These are phyloP conservation scores for Podospora anserina DNA, from an alignment of 495 filamentous ascomycete species.

Conservation along the genomic window DNA sequence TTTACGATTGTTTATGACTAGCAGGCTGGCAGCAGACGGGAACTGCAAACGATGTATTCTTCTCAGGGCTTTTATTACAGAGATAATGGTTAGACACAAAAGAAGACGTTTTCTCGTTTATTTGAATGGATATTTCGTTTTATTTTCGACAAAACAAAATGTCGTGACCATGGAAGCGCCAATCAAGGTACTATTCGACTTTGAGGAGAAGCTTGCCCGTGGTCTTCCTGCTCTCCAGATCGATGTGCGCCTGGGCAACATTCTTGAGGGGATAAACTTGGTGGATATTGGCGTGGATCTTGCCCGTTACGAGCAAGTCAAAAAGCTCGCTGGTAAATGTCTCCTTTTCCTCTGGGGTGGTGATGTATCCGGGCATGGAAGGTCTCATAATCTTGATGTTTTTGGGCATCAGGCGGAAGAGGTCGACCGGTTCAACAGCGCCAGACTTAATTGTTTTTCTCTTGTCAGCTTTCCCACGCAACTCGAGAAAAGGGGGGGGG, in stretches of 20 bases:
- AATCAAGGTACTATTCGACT: slow-evolving; percentile 3
- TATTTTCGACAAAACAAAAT: background rate
- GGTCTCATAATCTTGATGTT: slow-evolving; percentile 79
- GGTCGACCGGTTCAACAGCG: slow-evolving; percentile 68
- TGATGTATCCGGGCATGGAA: slow-evolving; percentile 68
- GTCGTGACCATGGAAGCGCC: too few relatives aligned
- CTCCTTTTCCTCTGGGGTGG: slow-evolving; percentile 72
- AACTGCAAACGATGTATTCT: background rate
- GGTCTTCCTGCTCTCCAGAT: slow-evolving; percentile 78
- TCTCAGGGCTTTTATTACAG: slow-evolving; percentile 4
- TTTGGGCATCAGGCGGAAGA: slow-evolving; percentile 67
- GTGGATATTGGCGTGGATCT: slow-evolving; percentile 73
- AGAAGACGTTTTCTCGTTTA: background rate
- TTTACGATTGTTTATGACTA: slow-evolving; percentile 1
- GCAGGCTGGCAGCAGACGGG: slow-evolving; percentile 2
- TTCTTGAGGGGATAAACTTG: slow-evolving; percentile 79
- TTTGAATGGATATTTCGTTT: background rate
- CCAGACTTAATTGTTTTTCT: slow-evolving; percentile 46
- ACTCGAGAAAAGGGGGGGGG: too few relatives aligned
- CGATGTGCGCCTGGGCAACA: slow-evolving; percentile 68
- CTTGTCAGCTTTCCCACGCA: slow-evolving; percentile 7
- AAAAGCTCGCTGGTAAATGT: slow-evolving; percentile 72
- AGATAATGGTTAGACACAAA: background rate
- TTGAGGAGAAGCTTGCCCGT: slow-evolving; percentile 73
- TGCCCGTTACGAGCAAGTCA: slow-evolving; percentile 60